Evolutionary conservation across 139 green algal species (phyloP), one percentile per base, ranked within the genome.

Genomic region (Micractinium sp.): DNA sequence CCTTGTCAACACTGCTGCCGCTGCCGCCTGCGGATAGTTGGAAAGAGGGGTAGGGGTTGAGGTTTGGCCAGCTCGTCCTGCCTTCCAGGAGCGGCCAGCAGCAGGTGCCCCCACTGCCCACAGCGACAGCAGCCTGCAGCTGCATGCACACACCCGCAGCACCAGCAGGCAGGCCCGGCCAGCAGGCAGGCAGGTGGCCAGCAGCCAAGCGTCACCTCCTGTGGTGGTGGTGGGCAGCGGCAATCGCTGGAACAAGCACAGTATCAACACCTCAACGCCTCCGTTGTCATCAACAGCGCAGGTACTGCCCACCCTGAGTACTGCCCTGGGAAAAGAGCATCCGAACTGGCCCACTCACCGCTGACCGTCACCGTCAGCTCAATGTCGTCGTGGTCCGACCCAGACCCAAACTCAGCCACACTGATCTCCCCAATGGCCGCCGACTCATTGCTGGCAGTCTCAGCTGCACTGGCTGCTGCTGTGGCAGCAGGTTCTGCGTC

Each of bases 361-460:
- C 39, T 92, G 3, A 86, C 92, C 13, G 94, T 93, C 25, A 90
- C 93, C 4, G 90, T 96, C 69, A 96, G 85, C 19, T 82, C 91
- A 86, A 94, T 94, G 18, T 87, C 82, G 4, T 87, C 82, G 36
- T 87, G 82, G 25, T 87, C 82, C 19, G 35, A 63, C 35, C 82
- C 91, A 33, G 93, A 95, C 0, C 88, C 91, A 91, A 97, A 96
- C 74, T 97, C 95, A 0, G 84, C 87, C 13, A 97, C 80, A 31
- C 91, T 93, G 19, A 96, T 80, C 36, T 94, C 92, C 29, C 95
- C 95, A 33, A 38, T 93, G 36, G 93, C 88, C 90, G 47, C 39
- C 39, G 47, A 36, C 1, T 78, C 31, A 5, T 56, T 56, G 47
- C 47, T 56, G 47, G 47, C 47, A 9, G 7, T 9, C 9, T 5